These are phyloP conservation scores for Coniochaeta prunicola DNA, from an alignment of 2,329 filamentous ascomycete genomes.

Conservation along the genomic window DNA sequence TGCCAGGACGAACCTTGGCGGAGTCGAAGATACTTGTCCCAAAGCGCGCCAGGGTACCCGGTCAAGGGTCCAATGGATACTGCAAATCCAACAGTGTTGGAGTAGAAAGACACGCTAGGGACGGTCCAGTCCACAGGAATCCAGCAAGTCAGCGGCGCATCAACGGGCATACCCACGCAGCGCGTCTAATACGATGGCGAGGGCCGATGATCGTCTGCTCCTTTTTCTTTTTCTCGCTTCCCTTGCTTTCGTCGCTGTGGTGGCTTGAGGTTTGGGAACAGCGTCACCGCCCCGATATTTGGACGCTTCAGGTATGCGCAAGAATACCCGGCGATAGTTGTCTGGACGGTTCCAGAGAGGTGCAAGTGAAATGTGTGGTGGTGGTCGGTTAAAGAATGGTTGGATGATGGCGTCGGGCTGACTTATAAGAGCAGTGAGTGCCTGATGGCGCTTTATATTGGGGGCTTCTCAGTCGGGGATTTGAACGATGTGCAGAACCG, in stretches of 20 bases:
- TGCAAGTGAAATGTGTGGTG: neutral
- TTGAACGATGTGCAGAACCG: neutral
- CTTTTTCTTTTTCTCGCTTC: neutral
- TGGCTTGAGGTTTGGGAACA: neutral
- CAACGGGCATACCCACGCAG: neutral
- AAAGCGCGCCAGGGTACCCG: neutral
- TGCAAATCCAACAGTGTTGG: too few relatives aligned
- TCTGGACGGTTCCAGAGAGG: neutral
- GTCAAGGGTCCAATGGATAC: conserved; percentile 1
- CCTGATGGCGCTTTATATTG: neutral
- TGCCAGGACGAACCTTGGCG: neutral
- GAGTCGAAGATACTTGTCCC: neutral
- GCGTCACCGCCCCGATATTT: neutral
- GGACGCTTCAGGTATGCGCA: neutral
- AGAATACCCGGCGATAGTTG: neutral
- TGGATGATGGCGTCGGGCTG: neutral
- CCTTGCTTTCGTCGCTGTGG: neutral
- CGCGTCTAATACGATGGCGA: neutral
- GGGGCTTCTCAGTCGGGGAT: neutral
- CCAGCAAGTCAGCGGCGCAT: neutral
- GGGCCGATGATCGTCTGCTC: neutral
- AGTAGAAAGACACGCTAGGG: conserved; percentile 4
- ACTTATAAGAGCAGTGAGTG: neutral
- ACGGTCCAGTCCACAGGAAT: conserved; percentile 7
- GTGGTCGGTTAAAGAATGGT: neutral